phyloP scores from a whole-genome alignment of 2,329 filamentous ascomycete genomes.

The Fusarium compactum region DNA sequence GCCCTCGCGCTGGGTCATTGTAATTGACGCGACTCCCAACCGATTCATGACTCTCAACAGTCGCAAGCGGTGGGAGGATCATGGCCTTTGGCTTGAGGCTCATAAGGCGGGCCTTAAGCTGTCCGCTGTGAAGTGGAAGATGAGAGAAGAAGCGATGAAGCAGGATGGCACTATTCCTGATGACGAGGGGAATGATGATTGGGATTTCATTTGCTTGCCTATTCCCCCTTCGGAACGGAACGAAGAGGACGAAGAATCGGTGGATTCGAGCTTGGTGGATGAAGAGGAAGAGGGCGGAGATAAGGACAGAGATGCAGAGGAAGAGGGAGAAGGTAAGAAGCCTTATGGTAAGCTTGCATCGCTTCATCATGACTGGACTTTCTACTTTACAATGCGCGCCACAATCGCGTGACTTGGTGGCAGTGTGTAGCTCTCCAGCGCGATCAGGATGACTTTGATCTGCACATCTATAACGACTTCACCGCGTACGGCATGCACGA shows the following conservation, averaged over 20 bases:
- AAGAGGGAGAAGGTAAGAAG: neutral
- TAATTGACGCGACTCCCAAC: constrained; percentile 35
- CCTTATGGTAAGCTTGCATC: constrained; percentile 33
- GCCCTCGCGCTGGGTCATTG: constrained; percentile 20
- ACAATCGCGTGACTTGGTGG: constrained; percentile 39
- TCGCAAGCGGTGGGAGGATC: constrained; percentile 40
- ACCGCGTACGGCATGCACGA: constrained; percentile 56
- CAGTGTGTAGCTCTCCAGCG: constrained; percentile 33
- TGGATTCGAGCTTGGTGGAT: neutral
- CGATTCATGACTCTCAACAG: constrained; percentile 30
- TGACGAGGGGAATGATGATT: constrained; percentile 34
- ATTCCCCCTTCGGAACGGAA: neutral
- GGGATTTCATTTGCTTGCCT: constrained; percentile 40
- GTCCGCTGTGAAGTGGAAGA: constrained; percentile 34
- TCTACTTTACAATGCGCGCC: constrained; percentile 34
- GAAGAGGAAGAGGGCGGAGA: neutral
- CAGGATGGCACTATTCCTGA: constrained; percentile 15
- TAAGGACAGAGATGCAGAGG: too few relatives aligned
- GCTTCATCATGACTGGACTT: constrained; percentile 34
- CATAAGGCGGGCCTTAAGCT: constrained; percentile 37
- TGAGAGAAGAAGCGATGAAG: constrained; percentile 34
- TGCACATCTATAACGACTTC: constrained; percentile 60
- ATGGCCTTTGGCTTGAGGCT: constrained; percentile 34
- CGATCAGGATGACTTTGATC: constrained; percentile 55
- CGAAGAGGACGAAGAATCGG: neutral